Evolutionary conservation across 2,329 filamentous ascomycete species (phyloP).

Genomic region (Scedosporium dehoogii): DNA sequence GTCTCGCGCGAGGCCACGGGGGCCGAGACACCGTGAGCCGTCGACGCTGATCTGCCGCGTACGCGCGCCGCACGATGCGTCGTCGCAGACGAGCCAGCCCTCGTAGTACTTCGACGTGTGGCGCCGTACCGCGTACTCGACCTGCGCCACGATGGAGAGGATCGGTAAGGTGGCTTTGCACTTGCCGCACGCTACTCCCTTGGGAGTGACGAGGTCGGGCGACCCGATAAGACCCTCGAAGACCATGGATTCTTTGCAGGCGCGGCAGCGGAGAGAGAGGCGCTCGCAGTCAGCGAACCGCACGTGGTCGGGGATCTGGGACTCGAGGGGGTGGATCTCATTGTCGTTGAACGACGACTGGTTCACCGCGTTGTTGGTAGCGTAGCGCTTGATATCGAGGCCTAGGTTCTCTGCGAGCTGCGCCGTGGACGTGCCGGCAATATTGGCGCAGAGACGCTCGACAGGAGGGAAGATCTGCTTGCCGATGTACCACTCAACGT

Average conservation of each 20-base stretch:
- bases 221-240: constrained; percentile 67
- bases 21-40: constrained; percentile 79
- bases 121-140: constrained; percentile 73
- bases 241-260: constrained; percentile 59
- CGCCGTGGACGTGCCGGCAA: constrained; percentile 81
- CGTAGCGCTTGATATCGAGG: constrained; percentile 81
- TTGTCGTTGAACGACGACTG: constrained; percentile 43
- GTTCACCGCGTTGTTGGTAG: constrained; percentile 32
- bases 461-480: constrained; percentile 98
- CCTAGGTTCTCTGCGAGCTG: constrained; percentile 89
- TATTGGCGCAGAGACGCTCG: constrained; percentile 93
- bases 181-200: constrained; percentile 63
- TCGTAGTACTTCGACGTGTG: constrained; percentile 83
- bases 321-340: constrained; percentile 85
- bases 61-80: constrained; percentile 73
- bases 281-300: constrained; percentile 77
- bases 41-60: constrained; percentile 92
- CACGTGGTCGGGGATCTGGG: constrained; percentile 82
- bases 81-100: constrained; percentile 83
- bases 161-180: constrained; percentile 59
- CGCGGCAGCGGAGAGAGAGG: constrained; percentile 68
- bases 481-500: constrained; percentile 95
- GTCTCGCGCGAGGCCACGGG: constrained; percentile 71
- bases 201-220: constrained; percentile 52
- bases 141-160: constrained; percentile 71